A percentile compares a stretch with the other conserved stretches of the same genome.
Conservation (phyloP, 2,329 filamentous ascomycete genomes). For the Colletotrichum tamarilloi region DNA sequence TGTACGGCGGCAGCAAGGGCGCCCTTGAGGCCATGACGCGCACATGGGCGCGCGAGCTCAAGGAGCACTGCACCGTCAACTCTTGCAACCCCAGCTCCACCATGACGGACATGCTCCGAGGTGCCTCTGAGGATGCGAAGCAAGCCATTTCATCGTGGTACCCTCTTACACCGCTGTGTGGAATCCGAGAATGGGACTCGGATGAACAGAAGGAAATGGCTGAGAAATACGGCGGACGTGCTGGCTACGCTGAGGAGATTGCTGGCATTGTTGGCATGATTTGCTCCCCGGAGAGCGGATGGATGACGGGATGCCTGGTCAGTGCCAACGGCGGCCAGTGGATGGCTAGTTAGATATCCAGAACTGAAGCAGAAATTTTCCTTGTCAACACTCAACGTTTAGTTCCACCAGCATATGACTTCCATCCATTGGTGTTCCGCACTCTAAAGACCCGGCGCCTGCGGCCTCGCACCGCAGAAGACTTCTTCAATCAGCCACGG, state of each 20-base stretch:
- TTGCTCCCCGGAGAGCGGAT: slow-evolving; percentile 72
- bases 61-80: slow-evolving; percentile 67
- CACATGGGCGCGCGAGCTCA: slow-evolving; percentile 69
- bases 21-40: slow-evolving; percentile 73
- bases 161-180: slow-evolving; percentile 60
- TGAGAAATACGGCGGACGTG: slow-evolving; percentile 59
- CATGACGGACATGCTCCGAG: slow-evolving; percentile 55
- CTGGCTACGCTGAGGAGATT: slow-evolving; percentile 73
- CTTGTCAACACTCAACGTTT: neutral
- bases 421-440: neutral
- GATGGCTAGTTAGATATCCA: slow-evolving; percentile 48
- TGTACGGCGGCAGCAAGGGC: slow-evolving; percentile 72
- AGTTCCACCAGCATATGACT: neutral
- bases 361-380: neutral
- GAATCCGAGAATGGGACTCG: slow-evolving; percentile 43
- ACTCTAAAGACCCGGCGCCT: too few relatives aligned
- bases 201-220: slow-evolving; percentile 52
- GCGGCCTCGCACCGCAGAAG: neutral
- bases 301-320: slow-evolving; percentile 78
- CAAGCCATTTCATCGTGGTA: slow-evolving; percentile 51
- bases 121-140: slow-evolving; percentile 62
- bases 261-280: slow-evolving; percentile 79
- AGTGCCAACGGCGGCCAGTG: slow-evolving; percentile 69
- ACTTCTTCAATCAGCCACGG: neutral
- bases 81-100: slow-evolving; percentile 62